Evolutionary conservation across 2,329 filamentous ascomycete genomes (phyloP), one percentile per base, ranked within the genome.

Genomic region (Knufia petricola): DNA sequence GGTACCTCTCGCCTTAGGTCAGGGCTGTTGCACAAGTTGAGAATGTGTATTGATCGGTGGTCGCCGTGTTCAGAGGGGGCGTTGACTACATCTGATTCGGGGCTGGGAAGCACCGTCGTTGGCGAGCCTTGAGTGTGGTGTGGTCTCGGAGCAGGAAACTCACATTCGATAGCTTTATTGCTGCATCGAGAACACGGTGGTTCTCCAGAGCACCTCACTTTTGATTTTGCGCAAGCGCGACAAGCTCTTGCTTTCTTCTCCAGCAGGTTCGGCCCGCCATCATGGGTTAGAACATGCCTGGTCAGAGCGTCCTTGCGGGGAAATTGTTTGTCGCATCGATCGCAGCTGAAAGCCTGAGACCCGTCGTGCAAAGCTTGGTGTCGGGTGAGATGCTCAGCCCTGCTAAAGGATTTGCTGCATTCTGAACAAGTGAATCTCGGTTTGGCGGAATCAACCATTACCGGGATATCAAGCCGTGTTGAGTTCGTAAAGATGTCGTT

Each of bases 371-470:
- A 63, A 32, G 71, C 60, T 52, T 71, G 66, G 54, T 72, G 69
- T 48, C 69, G 61, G 55, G 71, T 72, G 30, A 72, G 58, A 57
- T 72, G 69, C 60, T 72, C 69, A 57, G 69, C 68, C 49, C 69
- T 67, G 20, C 69, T 70, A 59, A 72, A 72, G 40, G 61, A 63
- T 52, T 68, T 66, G 55, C 67, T 62, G 55, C 69, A 72, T 23
- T 43, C 9, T 28, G 21, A 19, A 31, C 40, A 43, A 7, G 15
- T 4, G 21, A 43, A 43, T 17, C 40, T 26, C 3, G 37, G 19
- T 30, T 28, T 43, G 3, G 40, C 10, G 30, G 40, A 28, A 19
- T 43, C 40, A 28, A 43, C 40, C 40, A 43, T 43, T 24, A 24
- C 37, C 37, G 15, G 13, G 32, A 17, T 13, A 4, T 13, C 28